Evolutionary conservation across 495 filamentous ascomycete species (phyloP).

Genomic region (Penicillium odoratum): DNA sequence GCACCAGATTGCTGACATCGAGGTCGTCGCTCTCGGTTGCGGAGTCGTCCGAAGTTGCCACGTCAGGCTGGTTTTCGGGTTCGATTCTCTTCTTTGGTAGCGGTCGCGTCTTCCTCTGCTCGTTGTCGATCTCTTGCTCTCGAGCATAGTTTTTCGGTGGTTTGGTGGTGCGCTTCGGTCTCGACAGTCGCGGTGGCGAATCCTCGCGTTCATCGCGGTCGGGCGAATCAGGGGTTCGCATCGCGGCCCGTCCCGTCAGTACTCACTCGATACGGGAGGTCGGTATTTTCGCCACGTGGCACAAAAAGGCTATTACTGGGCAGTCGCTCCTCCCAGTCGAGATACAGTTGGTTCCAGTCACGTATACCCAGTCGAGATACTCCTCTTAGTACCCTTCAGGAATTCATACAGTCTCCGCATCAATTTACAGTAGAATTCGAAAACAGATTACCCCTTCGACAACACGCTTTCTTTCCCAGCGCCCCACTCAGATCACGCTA

Average conservation of each 20-base stretch:
- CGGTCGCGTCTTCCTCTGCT: constrained; percentile 14
- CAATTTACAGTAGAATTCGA: too few relatives aligned
- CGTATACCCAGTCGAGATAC: too few relatives aligned
- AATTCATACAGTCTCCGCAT: too few relatives aligned
- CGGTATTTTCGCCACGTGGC: too few relatives aligned
- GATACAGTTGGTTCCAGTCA: too few relatives aligned
- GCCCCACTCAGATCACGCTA: too few relatives aligned
- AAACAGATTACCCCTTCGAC: too few relatives aligned
- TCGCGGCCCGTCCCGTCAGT: constrained; percentile 25
- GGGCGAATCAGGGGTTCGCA: constrained; percentile 29
- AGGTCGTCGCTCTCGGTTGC: constrained; percentile 23
- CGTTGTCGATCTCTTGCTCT: constrained; percentile 18
- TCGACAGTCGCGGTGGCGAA: constrained; percentile 19
- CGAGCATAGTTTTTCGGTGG: constrained; percentile 11
- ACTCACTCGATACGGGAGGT: too few relatives aligned
- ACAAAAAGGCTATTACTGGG: too few relatives aligned
- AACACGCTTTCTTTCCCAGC: too few relatives aligned
- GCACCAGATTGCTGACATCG: constrained; percentile 7
- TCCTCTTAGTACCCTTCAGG: too few relatives aligned
- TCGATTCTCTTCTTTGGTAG: constrained; percentile 14
- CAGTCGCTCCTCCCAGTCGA: too few relatives aligned
- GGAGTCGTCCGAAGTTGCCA: constrained; percentile 12
- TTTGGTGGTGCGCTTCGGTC: constrained; percentile 19
- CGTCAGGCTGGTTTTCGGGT: constrained; percentile 15
- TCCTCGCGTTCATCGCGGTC: constrained; percentile 26